These are phyloP conservation scores for Penicillium sp. DNA, from an alignment of 2,329 filamentous ascomycete species.

Conservation along the genomic window DNA sequence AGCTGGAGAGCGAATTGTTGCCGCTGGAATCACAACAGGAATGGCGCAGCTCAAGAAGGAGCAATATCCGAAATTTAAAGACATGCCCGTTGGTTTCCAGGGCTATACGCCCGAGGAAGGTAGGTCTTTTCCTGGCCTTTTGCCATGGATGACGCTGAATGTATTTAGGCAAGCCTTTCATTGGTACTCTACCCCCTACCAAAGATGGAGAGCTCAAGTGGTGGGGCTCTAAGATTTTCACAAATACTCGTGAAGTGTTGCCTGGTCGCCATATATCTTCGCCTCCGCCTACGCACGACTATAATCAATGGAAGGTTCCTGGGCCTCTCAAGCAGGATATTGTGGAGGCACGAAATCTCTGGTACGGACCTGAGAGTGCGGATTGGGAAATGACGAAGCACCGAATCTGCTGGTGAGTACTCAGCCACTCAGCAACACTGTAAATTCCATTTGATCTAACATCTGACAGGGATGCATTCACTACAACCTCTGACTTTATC, in stretches of 20 bases:
- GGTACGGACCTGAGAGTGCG: conserved; percentile 58
- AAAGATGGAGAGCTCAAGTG: conserved; percentile 51
- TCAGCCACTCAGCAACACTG: neutral
- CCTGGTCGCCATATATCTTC: conserved; percentile 57
- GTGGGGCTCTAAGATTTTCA: conserved; percentile 62
- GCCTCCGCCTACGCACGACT: conserved; percentile 55
- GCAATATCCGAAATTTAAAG: conserved; percentile 36
- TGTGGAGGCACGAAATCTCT: conserved; percentile 54
- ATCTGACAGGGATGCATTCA: conserved; percentile 60
- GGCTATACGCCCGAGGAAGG: conserved; percentile 41
- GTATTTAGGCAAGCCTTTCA: conserved; percentile 50
- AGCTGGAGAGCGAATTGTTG: conserved; percentile 50
- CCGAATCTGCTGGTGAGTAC: conserved; percentile 63
- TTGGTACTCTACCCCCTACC: conserved; percentile 58
- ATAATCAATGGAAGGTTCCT: conserved; percentile 63
- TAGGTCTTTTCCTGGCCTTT: conserved; percentile 9
- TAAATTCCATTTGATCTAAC: conserved; percentile 1
- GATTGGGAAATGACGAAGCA: conserved; percentile 61
- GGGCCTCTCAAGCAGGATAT: conserved; percentile 58
- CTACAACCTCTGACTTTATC: conserved; percentile 54
- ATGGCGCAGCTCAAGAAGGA: conserved; percentile 47
- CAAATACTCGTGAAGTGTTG: conserved; percentile 53
- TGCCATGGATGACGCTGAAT: conserved; percentile 12
- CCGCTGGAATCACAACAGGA: conserved; percentile 47
- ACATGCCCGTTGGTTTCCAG: conserved; percentile 48